These are phyloP conservation scores for Porogramme epimiltina DNA, from an alignment of 1,284 basidiomycete genomes.

Conservation along the genomic window DNA sequence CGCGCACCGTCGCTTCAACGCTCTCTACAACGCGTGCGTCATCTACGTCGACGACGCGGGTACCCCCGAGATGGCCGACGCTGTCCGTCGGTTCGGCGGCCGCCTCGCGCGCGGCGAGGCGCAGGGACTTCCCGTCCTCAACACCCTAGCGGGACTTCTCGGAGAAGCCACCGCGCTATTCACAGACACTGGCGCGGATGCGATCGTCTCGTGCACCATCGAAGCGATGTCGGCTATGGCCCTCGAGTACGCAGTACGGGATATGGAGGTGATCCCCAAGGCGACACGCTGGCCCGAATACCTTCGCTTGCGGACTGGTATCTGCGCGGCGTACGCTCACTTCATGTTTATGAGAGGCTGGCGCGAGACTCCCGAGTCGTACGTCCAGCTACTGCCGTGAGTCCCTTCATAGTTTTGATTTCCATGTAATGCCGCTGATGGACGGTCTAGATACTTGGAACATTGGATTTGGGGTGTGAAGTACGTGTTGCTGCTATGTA, in stretches of 20 bases:
- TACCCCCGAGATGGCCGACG: background rate
- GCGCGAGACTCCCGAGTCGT: conserved; percentile 13
- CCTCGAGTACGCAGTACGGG: conserved; percentile 12
- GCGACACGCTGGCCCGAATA: conserved; percentile 17
- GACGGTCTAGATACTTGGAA: conserved; percentile 18
- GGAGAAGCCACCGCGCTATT: conserved; percentile 11
- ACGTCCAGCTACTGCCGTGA: conserved; percentile 20
- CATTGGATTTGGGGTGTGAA: no score
- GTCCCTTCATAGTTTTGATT: background rate
- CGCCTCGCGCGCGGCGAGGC: conserved; percentile 2
- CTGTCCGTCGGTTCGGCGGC: conserved; percentile 7
- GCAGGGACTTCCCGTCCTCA: conserved; percentile 7
- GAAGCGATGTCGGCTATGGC: conserved; percentile 16
- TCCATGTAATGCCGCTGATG: background rate
- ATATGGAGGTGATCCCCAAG: conserved; percentile 10
- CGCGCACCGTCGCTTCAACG: conserved; percentile 8
- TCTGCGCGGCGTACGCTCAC: conserved; percentile 17
- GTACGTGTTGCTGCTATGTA: conserved; percentile 14
- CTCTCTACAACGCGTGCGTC: conserved; percentile 8
- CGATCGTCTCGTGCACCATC: conserved; percentile 16
- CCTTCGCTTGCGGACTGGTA: conserved; percentile 13
- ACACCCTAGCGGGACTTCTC: conserved; percentile 5
- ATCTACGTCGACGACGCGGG: conserved; percentile 10
- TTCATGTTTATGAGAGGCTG: conserved; percentile 19
- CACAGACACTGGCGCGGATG: conserved; percentile 14